Base-by-base conservation (phyloP, 768 basidiomycete genomes). In the Leccinellum rugosiceps region DNA sequence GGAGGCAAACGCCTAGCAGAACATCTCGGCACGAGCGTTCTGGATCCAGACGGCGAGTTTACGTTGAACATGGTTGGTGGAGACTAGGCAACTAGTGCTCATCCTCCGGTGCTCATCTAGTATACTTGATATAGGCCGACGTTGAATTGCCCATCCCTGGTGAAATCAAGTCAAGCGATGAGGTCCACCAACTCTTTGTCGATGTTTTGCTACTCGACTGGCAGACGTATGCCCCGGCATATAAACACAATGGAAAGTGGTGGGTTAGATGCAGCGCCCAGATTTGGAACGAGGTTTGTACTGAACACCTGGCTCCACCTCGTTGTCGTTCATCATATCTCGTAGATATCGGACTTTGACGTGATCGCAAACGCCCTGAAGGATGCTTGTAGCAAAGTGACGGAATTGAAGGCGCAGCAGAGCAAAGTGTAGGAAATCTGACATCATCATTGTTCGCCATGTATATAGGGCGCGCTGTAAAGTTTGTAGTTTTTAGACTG, bases 31-130 rank as follows among this genome's bases (percentile, higher is more conserved):
- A 92, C 90, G 0, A 60, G 65, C 3, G 76, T 87, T 3, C 75
- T 93, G 75, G 86, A 91, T 56, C 79, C 82, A 46, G 72, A 74
- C 1, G 77, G 76, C 2, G 83, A 85, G 56, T 70, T 90, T 15
- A 90, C 87, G 0, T 73, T 83, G 13, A 84, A 79, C 60, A 92
- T 94, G 90, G 90, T 89, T 28, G 2, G 59, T 68, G 13, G 30
- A 19, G 1, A 8, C 15, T 35, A 35, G 34, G 17, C 35, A 8
- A 6, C 34, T 15, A 15, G 6, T 7, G 32, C 2, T 6, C 32
- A 30, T 21, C 1, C 14, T 26, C 3, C 14, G 6, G 26, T 46
- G 14, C 9, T 52, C 11, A 10, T 34, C 6, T 17, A 38, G 17
- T 30, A n/a, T 35, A 3, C 44, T 9, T 28, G 8, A 14, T 38